These are phyloP conservation scores for Termitomyces eurrhizus DNA, from an alignment of 768 basidiomycete species.

Conservation along the genomic window DNA sequence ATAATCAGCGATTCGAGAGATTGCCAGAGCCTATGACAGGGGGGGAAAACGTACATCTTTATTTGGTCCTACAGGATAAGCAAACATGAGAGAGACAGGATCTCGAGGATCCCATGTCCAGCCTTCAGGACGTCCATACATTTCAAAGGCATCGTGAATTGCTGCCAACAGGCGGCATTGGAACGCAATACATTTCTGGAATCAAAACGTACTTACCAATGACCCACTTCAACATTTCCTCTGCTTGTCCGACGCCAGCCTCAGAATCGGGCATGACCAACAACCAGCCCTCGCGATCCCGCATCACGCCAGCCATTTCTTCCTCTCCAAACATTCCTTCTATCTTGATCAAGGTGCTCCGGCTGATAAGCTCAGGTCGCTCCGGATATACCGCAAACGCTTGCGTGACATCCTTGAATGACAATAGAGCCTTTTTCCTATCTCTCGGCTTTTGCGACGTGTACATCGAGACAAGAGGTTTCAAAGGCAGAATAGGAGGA, in stretches of 20 bases:
- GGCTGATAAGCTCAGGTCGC: constrained; percentile 84
- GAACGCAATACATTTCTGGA: constrained; percentile 2
- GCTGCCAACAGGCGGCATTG: constrained; percentile 34
- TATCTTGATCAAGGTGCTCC: constrained; percentile 88
- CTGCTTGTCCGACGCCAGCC: constrained; percentile 53
- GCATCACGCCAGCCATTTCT: constrained; percentile 60
- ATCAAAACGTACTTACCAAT: constrained; percentile 52
- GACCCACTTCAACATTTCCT: constrained; percentile 90
- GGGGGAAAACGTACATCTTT: constrained; percentile 61
- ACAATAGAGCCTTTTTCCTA: constrained; percentile 66
- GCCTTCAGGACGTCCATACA: constrained; percentile 83
- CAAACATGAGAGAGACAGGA: constrained; percentile 84
- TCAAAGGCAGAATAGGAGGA: constrained; percentile 25
- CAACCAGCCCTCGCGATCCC: constrained; percentile 76
- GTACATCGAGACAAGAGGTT: constrained; percentile 53
- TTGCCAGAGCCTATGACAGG: neutral
- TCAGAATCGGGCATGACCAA: constrained; percentile 89
- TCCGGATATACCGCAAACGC: constrained; percentile 96
- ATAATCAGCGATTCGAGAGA: neutral
- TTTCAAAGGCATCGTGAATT: constrained; percentile 79
- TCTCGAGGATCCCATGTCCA: constrained; percentile 93
- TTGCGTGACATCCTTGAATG: constrained; percentile 68
- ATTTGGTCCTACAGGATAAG: constrained; percentile 82
- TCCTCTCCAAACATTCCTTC: constrained; percentile 84
- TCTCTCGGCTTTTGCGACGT: constrained; percentile 67